Evolutionary conservation across 164 flowering plant genomes (phyloP), one percentile per base, ranked within the genome.

Genomic region (Vitis rupestris): DNA sequence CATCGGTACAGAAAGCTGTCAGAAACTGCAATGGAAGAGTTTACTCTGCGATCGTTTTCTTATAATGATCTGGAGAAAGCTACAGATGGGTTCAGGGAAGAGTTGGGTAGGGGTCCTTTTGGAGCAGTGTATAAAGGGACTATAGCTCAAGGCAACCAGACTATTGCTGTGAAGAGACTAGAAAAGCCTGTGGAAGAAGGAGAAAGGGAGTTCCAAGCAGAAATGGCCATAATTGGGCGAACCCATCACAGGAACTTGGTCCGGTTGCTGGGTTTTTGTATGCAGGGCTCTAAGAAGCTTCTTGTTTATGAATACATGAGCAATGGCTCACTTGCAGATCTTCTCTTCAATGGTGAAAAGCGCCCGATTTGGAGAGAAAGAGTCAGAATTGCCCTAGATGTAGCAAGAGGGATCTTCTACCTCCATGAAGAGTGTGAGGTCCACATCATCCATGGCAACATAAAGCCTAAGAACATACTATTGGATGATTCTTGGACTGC

Each of bases 261-360:
- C 19, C 74, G 65, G 2, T n/a, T 78, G 13, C 59, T 80, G 2
- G 83, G 83, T 13, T 80, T 47, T 47, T 77, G 78, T 47, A 11
- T 16, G 3, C 81, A 78, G 11, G 77, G 66, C 19, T 17, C 72
- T 1, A 70, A 66, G 1, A 73, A 73, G 73, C 80, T 83, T 19
- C 65, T 83, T 47, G 84, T 84, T 12, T 80, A 72, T 50, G 80
- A 84, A 51, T 80, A 69, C 75, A 78, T 84, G 85, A 56, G 71
- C 63, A 76, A 78, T 54, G 85, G 85, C 1, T 77, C 82, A 0
- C 71, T 82, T 2, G 79, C 79, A 29, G 73, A 76, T 50, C 29
- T 75, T 12, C 79, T 82, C n/a, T 78, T 78, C 75, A 63, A 11
- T 8, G 12, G 47, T 19, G 64, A 70, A 27, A 71, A 55, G n/a